Percentiles rank a stretch among this genome's conserved stretches.
phyloP scores from a whole-genome alignment of 2,329 filamentous ascomycete genomes.

The Helminthosporium solani region DNA sequence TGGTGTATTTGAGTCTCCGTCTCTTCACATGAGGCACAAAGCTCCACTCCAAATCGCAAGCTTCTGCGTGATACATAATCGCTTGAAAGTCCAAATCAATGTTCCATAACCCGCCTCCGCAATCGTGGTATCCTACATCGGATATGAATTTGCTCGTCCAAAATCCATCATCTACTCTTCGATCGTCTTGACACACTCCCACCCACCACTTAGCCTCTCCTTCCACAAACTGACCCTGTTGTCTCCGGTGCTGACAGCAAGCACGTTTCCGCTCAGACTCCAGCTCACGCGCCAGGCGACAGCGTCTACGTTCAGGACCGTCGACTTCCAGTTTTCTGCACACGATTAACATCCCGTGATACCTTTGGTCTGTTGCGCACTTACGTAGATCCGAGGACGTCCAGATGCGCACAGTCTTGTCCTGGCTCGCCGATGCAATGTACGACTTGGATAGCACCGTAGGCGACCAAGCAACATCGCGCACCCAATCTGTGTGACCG shows the following conservation, averaged over 20 bases:
- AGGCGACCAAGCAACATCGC: slow-evolving; percentile 95
- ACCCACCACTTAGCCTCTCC: slow-evolving; percentile 93
- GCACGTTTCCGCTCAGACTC: slow-evolving; percentile 94
- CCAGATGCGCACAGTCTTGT: slow-evolving; percentile 98
- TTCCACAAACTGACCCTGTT: slow-evolving; percentile 99
- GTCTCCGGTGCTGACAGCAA: slow-evolving; percentile 89
- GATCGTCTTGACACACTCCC: slow-evolving; percentile 96
- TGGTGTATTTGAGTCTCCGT: no score
- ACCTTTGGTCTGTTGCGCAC: slow-evolving; percentile 10
- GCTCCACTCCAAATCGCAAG: not conserved
- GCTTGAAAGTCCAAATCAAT: not conserved
- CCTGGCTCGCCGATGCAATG: slow-evolving; percentile 92
- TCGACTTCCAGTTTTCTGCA: slow-evolving; percentile 74
- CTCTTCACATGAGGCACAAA: no score
- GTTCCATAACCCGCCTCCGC: not conserved
- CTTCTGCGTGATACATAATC: not conserved
- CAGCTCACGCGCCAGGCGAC: slow-evolving; percentile 96
- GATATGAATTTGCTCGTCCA: not conserved
- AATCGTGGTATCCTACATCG: not conserved
- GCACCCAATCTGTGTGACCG: slow-evolving; percentile 94
- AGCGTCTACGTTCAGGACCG: slow-evolving; percentile 82
- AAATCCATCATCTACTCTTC: slow-evolving; percentile 63
- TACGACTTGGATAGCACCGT: slow-evolving; percentile 94
- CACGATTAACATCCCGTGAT: slow-evolving; percentile 46
- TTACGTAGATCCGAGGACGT: slow-evolving; percentile 55